Base-by-base conservation (phyloP, 768 basidiomycete genomes). In the Chalciporus pseudorubinellus region DNA sequence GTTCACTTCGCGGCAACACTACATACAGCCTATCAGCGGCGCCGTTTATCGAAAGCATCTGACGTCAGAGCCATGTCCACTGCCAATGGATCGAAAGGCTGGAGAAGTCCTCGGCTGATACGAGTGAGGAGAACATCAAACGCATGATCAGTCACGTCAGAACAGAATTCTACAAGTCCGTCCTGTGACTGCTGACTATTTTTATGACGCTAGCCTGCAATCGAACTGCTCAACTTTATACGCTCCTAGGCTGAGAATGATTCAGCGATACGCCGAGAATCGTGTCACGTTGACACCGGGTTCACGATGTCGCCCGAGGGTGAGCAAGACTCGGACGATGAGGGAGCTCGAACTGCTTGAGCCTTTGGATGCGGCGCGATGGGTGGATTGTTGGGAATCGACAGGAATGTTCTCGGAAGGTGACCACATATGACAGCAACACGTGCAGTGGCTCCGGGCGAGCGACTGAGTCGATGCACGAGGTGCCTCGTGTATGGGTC, bases 351-450 rank as follows among this genome's bases (percentile, higher is more conserved):
- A 57, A 21, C 53, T 62, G 5, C 49, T 76, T 6, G 63, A 55
- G 9, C 50, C 52, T 1, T 50, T 44, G 0, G 67, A 74, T 40
- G 72, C 51, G 12, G 44, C 31, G 3, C 48, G 48, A n/a, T 77
- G 74, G 72, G 61, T 77, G 3, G 62, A 61, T 10, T 76, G 76
- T 48, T 76, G 74, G 74, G 65, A 51, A 34, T 59, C 52, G 14
- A 51, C 47, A 11, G 64, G 63, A 18, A 62, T 70, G 52, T 60
- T 69, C 19, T 31, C 36, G 29, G 44, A 45, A 24, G 43, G 21
- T n/a, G 34, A n/a, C 16, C n/a, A 7, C 3, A 34, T 14, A 3
- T 34, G 33, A 34, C 33, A 34, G 33, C 16, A 14, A 36, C 34
- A n/a, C n/a, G 34, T n/a, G 31, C 13, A n/a, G 2, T 36, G n/a